Percentiles rank a stretch among this genome's conserved stretches.
Conservation (phyloP, 306 rosid genomes). For the Vachellia collinsii region DNA sequence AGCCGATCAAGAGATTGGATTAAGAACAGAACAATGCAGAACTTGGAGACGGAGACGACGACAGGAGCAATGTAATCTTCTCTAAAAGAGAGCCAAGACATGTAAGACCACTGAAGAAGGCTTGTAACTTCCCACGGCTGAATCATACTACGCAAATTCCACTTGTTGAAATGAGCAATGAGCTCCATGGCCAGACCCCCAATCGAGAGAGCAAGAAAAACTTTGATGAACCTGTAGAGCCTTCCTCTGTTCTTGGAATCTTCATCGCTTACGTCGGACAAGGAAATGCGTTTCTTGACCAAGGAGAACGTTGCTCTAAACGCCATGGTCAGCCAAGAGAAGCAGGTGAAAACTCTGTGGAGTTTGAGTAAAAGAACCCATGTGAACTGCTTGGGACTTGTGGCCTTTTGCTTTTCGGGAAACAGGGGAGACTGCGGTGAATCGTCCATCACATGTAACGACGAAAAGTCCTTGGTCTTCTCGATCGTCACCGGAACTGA, state of each 20-base stretch:
- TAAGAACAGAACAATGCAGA: slow-evolving; percentile 83
- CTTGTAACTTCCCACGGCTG: slow-evolving; percentile 85
- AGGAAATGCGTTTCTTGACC: slow-evolving; percentile 70
- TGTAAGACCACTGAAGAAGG: slow-evolving; percentile 66
- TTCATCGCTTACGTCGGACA: slow-evolving; percentile 63
- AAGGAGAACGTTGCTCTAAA: slow-evolving; percentile 45
- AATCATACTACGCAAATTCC: slow-evolving; percentile 70
- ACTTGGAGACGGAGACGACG: slow-evolving; percentile 67
- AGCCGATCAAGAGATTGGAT: slow-evolving; percentile 95
- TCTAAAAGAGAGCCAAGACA: slow-evolving; percentile 83
- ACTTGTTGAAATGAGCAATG: slow-evolving; percentile 77
- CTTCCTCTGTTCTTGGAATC: slow-evolving; percentile 64
- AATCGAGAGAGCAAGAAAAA: slow-evolving; percentile 67
- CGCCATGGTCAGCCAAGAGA: slow-evolving; percentile 74
- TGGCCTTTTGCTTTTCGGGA: slow-evolving; percentile 66
- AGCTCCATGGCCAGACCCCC: slow-evolving; percentile 66
- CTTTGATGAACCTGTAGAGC: slow-evolving; percentile 72
- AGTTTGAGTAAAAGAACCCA: slow-evolving; percentile 90
- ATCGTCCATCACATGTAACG: slow-evolving; percentile 50
- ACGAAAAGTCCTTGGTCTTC: slow-evolving; percentile 52
- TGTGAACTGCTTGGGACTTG: slow-evolving; percentile 77
- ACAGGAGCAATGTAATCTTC: slow-evolving; percentile 81
- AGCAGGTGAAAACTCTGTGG: slow-evolving; percentile 61
- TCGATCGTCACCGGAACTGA: slow-evolving; percentile 62
- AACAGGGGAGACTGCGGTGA: slow-evolving; percentile 55